Conservation (phyloP, 257 asterid species). For the Nicotiana benthamiana region DNA sequence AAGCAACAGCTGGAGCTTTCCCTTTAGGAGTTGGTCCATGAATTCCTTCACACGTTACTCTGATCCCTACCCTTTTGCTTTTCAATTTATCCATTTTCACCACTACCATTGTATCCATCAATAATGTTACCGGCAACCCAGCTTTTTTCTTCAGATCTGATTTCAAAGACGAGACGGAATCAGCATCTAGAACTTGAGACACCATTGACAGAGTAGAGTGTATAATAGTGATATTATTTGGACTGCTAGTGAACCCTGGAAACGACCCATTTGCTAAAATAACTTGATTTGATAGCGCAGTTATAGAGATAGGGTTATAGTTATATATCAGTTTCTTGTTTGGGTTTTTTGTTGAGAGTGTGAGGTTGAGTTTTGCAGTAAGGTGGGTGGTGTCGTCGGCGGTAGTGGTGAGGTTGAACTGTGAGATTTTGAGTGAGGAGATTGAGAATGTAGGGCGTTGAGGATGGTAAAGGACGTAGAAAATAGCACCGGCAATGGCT, state of each 20-base stretch:
- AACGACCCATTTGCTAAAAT: slow-evolving; percentile 12
- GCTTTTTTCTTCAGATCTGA: slow-evolving; percentile 17
- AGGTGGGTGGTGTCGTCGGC: slow-evolving; percentile 10
- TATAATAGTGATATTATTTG: slow-evolving; percentile 9
- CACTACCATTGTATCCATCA: slow-evolving; percentile 18
- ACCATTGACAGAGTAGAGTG: neutral
- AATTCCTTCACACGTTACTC: slow-evolving; percentile 25
- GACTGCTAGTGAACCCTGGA: slow-evolving; percentile 5
- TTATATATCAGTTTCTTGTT: slow-evolving; percentile 11
- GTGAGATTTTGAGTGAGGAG: slow-evolving; percentile 12
- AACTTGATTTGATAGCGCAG: slow-evolving; percentile 7
- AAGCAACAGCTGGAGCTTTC: slow-evolving; percentile 19
- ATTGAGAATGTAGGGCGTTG: slow-evolving; percentile 14
- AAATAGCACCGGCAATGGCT: slow-evolving; percentile 10
- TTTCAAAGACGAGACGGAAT: slow-evolving; percentile 6
- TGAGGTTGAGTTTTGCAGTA: slow-evolving; percentile 11
- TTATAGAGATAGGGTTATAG: slow-evolving; percentile 13
- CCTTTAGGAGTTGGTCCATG: slow-evolving; percentile 23
- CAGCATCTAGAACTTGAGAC: slow-evolving; percentile 11
- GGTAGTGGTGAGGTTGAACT: slow-evolving; percentile 16
- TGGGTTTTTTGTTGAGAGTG: slow-evolving; percentile 18
- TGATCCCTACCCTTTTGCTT: slow-evolving; percentile 15
- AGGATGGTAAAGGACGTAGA: slow-evolving; percentile 21
- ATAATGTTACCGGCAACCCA: slow-evolving; percentile 15
- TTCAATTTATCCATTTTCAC: slow-evolving; percentile 21